Conservation (phyloP, 305 asterid species). For the Ajuga reptans region DNA sequence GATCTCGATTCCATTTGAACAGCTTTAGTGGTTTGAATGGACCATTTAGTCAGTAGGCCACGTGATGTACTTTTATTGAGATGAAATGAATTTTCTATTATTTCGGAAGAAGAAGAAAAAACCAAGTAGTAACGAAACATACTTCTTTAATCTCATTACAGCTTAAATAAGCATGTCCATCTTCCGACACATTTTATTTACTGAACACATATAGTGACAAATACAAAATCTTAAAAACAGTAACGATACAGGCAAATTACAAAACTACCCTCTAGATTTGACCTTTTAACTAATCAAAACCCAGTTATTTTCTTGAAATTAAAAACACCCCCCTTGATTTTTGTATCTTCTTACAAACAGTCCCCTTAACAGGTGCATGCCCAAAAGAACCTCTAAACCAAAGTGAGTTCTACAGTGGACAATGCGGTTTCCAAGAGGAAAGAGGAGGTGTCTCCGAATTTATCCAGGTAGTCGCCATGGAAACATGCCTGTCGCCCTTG, state of each 20-base stretch:
- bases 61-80: too few relatives aligned
- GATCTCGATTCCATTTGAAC: too few relatives aligned
- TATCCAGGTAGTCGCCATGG: slow-evolving; percentile 34
- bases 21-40: too few relatives aligned
- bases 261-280: not conserved
- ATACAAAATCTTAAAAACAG: not conserved
- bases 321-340: not conserved
- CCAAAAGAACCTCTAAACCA: not conserved
- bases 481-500: slow-evolving; percentile 39
- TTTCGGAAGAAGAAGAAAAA: too few relatives aligned
- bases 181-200: not conserved
- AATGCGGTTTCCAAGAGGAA: slow-evolving; percentile 43
- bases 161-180: not conserved
- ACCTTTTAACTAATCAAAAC: not conserved
- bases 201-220: not conserved
- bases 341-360: too few relatives aligned
- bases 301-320: not conserved
- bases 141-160: too few relatives aligned
- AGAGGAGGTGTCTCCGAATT: slow-evolving; percentile 57
- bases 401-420: not conserved
- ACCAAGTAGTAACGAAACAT: too few relatives aligned
- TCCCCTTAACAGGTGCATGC: not conserved
- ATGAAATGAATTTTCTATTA: too few relatives aligned
- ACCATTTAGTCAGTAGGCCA: too few relatives aligned
- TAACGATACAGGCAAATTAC: not conserved